Base-by-base conservation (phyloP, 2,329 filamentous ascomycete genomes). In the Plenodomus lindquistii region DNA sequence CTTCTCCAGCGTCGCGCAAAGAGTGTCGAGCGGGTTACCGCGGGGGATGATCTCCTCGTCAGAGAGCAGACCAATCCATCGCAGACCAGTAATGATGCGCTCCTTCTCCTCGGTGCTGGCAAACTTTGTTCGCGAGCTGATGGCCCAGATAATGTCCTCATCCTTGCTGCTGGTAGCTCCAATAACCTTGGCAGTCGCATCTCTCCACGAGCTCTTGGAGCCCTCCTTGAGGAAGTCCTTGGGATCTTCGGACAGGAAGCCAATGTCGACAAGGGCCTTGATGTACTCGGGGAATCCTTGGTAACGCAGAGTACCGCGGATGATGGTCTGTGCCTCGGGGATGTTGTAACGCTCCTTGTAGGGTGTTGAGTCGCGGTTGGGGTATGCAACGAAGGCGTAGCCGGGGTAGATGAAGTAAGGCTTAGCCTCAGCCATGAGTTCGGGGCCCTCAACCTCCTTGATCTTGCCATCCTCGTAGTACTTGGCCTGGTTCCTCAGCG, bases 281-380 rank as follows among this genome's bases (percentile, higher is more conserved):
- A 97, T 84, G 75, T 97, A 93, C 72, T 95, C 84, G 2, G 92
- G 91, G 83, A 96, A 96, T 37, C 93, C 91, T 59, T 84, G 81
- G 79, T 94, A 97, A 59, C 93, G 81, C 29, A 97, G 82, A 22
- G 91, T 95, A 54, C 89, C 89, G 42, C 91, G 83, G 71, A 96
- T 80, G 65, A 97, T 84, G 42, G 89, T 96, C 75, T 96, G 76
- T 13, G 90, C 91, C 78, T 97, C 93, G 42, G 92, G 91, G 67
- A 97, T 97, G 74, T 84, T 77, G 82, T 97, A 97, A 55, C 89
- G 85, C 80, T 96, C 87, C 69, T 85, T 86, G 84, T 94, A 97
- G 8, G 83, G 81, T 15, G 89, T 94, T 17, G 86, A 92, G 76
- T 97, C 92, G 62, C 92, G 82, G 84, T 97, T 97, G 48, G 89